Evolutionary conservation across 345 rosid species (phyloP), one percentile per base, ranked within the genome.

Genomic region (Euphorbia lathyris): DNA sequence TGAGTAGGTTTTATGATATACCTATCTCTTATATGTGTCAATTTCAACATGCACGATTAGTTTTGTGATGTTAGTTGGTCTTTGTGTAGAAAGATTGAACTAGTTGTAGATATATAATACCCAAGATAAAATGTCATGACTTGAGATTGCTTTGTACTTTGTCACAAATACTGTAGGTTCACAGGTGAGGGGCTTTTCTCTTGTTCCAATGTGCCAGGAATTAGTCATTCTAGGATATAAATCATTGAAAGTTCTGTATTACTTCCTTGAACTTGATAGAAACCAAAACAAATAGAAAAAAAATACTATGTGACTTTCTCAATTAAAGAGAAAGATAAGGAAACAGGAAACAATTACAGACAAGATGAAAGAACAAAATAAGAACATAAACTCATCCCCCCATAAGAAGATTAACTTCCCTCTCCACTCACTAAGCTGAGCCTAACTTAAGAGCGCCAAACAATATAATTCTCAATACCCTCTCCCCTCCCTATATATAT

Each of bases 11-110:
- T 42, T 52, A 26, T 32, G 17, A 42, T 40, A 68, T 70, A 29
- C 55, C 17, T 47, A 23, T 70, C 40, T 19, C 57, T 34, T 64
- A 52, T 65, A 38, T 67, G 23, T 48, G 19, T 50, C 58, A 2
- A 1, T 43, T 45, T 38, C 63, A 26, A 30, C 2, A 45, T 65
- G 58, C 59, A 55, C 55, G 60, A 50, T 25, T 65, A 36, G 34
- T 58, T 57, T 38, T 38, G 48, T 50, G 61, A 64, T 36, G 25
- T 13, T 17, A 58, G 58, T 65, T 59, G 58, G 20, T 30, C 4
- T 17, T 3, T 30, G 4, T 59, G 22, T 30, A 32, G 64, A 30
- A 59, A 16, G 0, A 56, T 25, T 56, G 8, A 25, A 23, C 16
- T 56, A 11, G 55, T 50, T 50, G 8, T 50, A 7, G 55, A 12